These are phyloP conservation scores for Apiotrichum sp. DNA, from an alignment of 1,284 basidiomycete genomes.

Conservation along the genomic window DNA sequence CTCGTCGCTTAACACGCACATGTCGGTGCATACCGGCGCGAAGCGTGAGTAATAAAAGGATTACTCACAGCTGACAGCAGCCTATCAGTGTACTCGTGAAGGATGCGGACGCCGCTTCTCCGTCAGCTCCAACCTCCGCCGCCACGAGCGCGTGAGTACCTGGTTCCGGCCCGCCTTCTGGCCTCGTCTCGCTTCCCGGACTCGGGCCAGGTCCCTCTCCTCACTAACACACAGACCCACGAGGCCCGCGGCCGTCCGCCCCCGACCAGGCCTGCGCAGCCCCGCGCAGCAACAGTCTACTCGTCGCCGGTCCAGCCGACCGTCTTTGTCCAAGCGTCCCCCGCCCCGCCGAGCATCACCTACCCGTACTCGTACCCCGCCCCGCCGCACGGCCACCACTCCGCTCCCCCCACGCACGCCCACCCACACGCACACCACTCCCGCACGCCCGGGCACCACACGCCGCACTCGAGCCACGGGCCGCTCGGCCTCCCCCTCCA, in stretches of 20 bases:
- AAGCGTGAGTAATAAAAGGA: constrained; percentile 50
- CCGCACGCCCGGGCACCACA: no score
- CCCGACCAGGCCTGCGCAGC: neutral
- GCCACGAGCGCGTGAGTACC: constrained; percentile 51
- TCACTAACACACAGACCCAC: constrained; percentile 5
- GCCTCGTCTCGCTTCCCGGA: no score
- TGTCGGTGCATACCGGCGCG: constrained; percentile 60
- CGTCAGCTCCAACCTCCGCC: constrained; percentile 58
- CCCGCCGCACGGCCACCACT: neutral
- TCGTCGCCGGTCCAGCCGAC: neutral
- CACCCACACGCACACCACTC: neutral
- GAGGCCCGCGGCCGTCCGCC: constrained; percentile 5
- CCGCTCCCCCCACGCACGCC: neutral
- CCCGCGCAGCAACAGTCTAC: neutral
- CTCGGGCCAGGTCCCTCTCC: no score
- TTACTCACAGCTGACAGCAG: constrained; percentile 33
- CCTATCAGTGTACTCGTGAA: constrained; percentile 52
- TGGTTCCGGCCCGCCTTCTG: no score
- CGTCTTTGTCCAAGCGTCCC: neutral
- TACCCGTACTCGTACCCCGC: constrained; percentile 1
- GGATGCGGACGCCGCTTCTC: constrained; percentile 55
- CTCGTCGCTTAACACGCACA: constrained; percentile 59
- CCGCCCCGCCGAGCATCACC: neutral
- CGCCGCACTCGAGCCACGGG: neutral
- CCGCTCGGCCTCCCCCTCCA: neutral